Conservation (phyloP, 495 filamentous ascomycete genomes). For the Neurospora sp. region DNA sequence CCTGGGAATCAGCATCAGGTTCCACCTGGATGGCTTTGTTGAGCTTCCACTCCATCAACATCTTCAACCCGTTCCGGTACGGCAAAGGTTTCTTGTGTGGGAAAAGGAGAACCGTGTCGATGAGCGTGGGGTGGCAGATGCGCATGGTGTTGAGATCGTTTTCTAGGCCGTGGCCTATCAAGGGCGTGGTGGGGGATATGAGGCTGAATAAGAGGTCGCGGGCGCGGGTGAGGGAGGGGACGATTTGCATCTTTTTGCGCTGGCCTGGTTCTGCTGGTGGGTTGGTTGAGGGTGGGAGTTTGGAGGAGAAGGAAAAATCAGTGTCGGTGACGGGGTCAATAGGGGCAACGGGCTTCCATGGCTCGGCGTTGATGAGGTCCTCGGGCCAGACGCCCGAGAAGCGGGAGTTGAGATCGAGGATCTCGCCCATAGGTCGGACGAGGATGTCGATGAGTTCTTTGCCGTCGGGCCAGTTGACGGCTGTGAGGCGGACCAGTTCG, state of each 20-base stretch:
- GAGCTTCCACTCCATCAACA: conserved; percentile 53
- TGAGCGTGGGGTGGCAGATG: conserved; percentile 70
- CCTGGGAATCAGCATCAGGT: conserved; percentile 31
- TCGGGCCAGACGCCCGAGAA: conserved; percentile 78
- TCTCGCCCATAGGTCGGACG: conserved; percentile 70
- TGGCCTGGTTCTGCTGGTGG: not conserved
- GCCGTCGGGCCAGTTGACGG: conserved; percentile 74
- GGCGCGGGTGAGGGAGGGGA: conserved; percentile 59
- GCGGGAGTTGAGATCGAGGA: conserved; percentile 82
- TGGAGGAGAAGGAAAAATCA: too few relatives aligned
- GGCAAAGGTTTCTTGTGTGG: conserved; percentile 70
- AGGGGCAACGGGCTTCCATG: conserved; percentile 29
- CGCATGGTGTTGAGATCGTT: conserved; percentile 83
- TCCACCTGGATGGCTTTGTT: conserved; percentile 68
- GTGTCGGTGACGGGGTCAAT: not conserved
- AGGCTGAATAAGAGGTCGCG: conserved; percentile 61
- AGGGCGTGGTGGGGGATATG: conserved; percentile 61
- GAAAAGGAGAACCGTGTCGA: conserved; percentile 81
- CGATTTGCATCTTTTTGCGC: conserved; percentile 47
- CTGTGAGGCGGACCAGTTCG: conserved; percentile 83
- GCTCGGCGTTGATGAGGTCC: conserved; percentile 57
- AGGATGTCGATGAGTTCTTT: conserved; percentile 70
- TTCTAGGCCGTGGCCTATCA: conserved; percentile 90
- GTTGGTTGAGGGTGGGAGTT: too few relatives aligned
- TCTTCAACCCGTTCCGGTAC: conserved; percentile 61